Evolutionary conservation across 1,139 yeast genomes (phyloP), one percentile per base, ranked within the genome.

Genomic region (Suhomyces atakaporum): DNA sequence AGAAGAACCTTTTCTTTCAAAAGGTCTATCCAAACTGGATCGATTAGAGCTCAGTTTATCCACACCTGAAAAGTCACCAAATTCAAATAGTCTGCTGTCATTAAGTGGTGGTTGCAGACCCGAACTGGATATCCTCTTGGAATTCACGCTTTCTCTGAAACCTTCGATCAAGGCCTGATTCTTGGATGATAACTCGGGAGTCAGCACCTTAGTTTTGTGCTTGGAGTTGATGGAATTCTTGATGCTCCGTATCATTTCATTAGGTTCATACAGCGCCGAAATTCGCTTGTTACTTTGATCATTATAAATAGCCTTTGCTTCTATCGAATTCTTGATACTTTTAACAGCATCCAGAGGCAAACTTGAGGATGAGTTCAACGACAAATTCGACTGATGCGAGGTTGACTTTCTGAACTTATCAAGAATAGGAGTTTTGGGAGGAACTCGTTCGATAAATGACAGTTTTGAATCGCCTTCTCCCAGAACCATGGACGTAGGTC

Each of bases 141-240:
- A 48, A 25, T 57, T 60, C 12, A 57, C 46, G 33, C 53, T 47
- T 13, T 49, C 49, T 16, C 60, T 45, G 28, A 57, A 42, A 11
- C 52, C 56, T 3, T 48, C 46, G 13, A 56, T 28, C 16, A 54
- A 45, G 7, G 43, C 42, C 24, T 47, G 51, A 33, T 47, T 46
- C 35, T 46, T 50, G 13, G 31, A 35, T 9, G 44, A 32, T 14
- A 37, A 15, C 16, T 40, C 45, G 13, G 35, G 29, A 7, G 39
- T 27, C 16, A 15, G 29, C 3, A 41, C 34, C 16, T 46, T 38
- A 10, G 36, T 21, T 27, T 39, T 44, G 15, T 40, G 31, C 29
- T 52, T 53, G 27, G 48, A 39, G 31, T 44, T 43, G 40, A 53
- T 49, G 25, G 51, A 47, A 7, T 41, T 32, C 16, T 54, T 43